Evolutionary conservation across 768 basidiomycete species (phyloP), one percentile per base, ranked within the genome.

Genomic region (Termitomyces sp.): DNA sequence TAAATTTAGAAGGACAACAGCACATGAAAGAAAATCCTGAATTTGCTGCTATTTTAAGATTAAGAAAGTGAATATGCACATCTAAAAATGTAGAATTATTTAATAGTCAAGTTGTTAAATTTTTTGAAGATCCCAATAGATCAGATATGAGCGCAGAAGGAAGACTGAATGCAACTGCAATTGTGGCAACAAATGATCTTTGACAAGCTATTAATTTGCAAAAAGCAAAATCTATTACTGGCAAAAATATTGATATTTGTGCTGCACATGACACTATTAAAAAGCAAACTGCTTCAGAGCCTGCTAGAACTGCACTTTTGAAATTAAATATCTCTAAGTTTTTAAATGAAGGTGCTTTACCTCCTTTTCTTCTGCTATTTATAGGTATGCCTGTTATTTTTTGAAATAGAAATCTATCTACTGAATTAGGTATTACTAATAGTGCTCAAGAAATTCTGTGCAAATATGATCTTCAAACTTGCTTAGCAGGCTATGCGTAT

Each of bases 41-140:
- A 39, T 56, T 36, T 22, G 9, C 13, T 36, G 36, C 55, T 20
- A 15, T 54, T 29, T n/a, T 54, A 9, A 24, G 28, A 65, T 64
- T 20, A 68, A 63, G 48, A 71, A 73, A 12, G 64, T 60, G 0
- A 68, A 66, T n/a, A 74, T 70, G 5, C 77, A 70, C 26, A 15
- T 5, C 2, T 5, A 15, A 39, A 26, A 39, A 52, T 41, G 44
- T 76, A 18, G 5, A 39, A 15, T 7, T 39, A 18, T 39, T 39
- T 6, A 39, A 39, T 39, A 39, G 37, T 7, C 13, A 7, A 4
- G 37, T 16, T 18, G 18, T 39, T 18, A 39, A 39, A 39, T 39
- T 16, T 18, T 39, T 39, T 39, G 37, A 39, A 7, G 18, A 39
- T 18, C 18, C 37, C 16, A 18, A 39, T 18, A 16, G 37, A 5